A percentile compares a stretch with the other conserved stretches of the same genome.
Conservation (phyloP, 257 asterid genomes). For the Ligustrum vulgare region DNA sequence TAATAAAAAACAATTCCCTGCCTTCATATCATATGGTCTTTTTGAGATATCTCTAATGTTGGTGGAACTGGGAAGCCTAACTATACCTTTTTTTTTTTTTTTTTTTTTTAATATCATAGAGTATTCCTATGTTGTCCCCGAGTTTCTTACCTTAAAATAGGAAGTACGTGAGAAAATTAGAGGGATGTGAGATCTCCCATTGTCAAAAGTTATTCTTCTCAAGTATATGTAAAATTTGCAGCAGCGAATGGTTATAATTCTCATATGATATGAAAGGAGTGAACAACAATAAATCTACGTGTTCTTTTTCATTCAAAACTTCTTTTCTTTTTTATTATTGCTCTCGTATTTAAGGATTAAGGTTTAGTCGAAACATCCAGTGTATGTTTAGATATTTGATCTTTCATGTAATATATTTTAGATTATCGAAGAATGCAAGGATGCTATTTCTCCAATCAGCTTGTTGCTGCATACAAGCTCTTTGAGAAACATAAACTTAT, state of each 20-base stretch:
- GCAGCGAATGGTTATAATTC: background rate
- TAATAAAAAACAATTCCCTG: background rate
- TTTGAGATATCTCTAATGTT: background rate
- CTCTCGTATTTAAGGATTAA: background rate
- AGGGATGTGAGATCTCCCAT: background rate
- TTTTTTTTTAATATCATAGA: too few species aligned
- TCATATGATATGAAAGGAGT: background rate
- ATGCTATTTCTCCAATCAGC: background rate
- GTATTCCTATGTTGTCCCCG: too few species aligned
- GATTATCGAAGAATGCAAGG: background rate
- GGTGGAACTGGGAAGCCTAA: background rate
- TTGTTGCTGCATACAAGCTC: background rate
- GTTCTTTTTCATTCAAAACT: background rate
- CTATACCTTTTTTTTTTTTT: too few species aligned
- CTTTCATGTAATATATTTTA: too few species aligned
- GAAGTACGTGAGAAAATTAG: background rate
- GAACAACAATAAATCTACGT: background rate
- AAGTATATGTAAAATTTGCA: background rate
- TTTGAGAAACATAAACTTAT: slow-evolving; percentile 10
- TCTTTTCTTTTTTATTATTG: background rate
- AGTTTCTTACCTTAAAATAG: too few species aligned
- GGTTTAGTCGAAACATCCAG: too few species aligned
- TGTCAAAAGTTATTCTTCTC: too few species aligned
- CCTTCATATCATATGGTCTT: background rate
- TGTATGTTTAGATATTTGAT: too few species aligned